Percentiles rank a stretch among this genome's conserved stretches.
Conservation (phyloP, 2,329 filamentous ascomycete genomes). For the Gremmenia infestans region DNA sequence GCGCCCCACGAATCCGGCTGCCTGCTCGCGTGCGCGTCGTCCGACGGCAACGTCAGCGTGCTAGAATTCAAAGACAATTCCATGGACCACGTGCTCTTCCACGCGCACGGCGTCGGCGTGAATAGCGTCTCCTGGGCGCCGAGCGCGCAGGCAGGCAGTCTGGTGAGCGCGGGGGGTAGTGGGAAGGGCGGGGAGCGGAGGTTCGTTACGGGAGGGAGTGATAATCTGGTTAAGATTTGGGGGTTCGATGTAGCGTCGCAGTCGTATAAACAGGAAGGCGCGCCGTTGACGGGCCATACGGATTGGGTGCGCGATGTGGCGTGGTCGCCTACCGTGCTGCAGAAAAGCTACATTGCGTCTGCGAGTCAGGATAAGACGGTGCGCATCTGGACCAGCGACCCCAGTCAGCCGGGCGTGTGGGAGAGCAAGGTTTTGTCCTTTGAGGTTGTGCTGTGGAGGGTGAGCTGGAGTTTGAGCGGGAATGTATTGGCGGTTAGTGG, state of each 20-base stretch:
- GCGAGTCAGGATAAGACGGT: conserved; percentile 97
- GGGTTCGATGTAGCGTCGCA: conserved; percentile 63
- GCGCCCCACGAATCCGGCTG: conserved; percentile 95
- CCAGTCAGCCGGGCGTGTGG: conserved; percentile 67
- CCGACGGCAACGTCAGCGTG: conserved; percentile 87
- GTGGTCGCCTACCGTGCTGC: conserved; percentile 91
- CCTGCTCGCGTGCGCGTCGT: conserved; percentile 88
- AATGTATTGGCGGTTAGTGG: conserved; percentile 93
- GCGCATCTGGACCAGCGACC: conserved; percentile 87
- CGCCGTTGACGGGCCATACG: conserved; percentile 71
- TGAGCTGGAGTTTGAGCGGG: conserved; percentile 95
- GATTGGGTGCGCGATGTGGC: conserved; percentile 98
- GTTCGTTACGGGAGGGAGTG: conserved; percentile 91
- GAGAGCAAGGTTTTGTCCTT: conserved; percentile 80
- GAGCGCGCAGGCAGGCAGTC: conserved; percentile 73
- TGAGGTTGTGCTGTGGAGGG: conserved; percentile 86
- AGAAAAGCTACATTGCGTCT: conserved; percentile 94
- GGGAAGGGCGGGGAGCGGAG: conserved; percentile 63
- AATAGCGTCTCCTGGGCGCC: conserved; percentile 97
- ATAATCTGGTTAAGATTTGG: conserved; percentile 94
- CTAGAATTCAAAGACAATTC: conserved; percentile 96
- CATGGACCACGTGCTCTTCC: conserved; percentile 85
- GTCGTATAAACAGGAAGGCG: conserved; percentile 56
- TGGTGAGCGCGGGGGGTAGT: conserved; percentile 64
- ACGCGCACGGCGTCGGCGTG: conserved; percentile 87